Conservation (phyloP, 331 rosid genomes). For the Acacia concinna region DNA sequence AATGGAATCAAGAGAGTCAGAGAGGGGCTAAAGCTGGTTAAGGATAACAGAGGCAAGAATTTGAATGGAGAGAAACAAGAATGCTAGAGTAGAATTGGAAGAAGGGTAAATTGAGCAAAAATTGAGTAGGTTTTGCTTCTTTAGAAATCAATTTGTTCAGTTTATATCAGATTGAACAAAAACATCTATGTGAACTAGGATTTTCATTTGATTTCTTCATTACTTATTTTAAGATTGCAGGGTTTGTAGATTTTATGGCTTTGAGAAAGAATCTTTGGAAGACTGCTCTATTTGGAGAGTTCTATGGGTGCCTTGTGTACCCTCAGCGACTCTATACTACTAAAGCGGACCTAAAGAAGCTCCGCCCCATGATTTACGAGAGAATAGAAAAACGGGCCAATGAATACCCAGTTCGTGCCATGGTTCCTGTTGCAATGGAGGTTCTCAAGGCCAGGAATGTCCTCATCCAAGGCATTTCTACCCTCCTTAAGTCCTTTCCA, state of each 20-base stretch:
- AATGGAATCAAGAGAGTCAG: neutral
- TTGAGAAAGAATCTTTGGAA: constrained; percentile 36
- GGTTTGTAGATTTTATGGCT: constrained; percentile 39
- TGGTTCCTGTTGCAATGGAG: constrained; percentile 70
- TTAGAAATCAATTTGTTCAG: neutral
- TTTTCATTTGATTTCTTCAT: neutral
- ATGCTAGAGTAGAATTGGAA: neutral
- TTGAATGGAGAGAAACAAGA: neutral
- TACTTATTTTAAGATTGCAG: neutral
- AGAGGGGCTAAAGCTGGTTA: neutral
- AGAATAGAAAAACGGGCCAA: constrained; percentile 64
- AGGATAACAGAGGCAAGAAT: neutral
- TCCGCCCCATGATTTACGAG: constrained; percentile 68
- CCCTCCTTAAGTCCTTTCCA: constrained; percentile 58
- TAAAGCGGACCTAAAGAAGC: constrained; percentile 53
- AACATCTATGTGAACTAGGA: neutral
- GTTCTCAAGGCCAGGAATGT: constrained; percentile 54
- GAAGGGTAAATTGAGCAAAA: neutral
- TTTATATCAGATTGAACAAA: neutral
- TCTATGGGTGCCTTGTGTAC: constrained; percentile 5
- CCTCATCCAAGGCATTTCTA: constrained; percentile 67
- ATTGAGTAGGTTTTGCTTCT: neutral
- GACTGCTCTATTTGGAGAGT: constrained; percentile 18
- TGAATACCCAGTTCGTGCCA: constrained; percentile 51
- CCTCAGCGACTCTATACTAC: constrained; percentile 35